Evolutionary conservation across 2,329 filamentous ascomycete genomes (phyloP).

Genomic region (Fusarium setosum): DNA sequence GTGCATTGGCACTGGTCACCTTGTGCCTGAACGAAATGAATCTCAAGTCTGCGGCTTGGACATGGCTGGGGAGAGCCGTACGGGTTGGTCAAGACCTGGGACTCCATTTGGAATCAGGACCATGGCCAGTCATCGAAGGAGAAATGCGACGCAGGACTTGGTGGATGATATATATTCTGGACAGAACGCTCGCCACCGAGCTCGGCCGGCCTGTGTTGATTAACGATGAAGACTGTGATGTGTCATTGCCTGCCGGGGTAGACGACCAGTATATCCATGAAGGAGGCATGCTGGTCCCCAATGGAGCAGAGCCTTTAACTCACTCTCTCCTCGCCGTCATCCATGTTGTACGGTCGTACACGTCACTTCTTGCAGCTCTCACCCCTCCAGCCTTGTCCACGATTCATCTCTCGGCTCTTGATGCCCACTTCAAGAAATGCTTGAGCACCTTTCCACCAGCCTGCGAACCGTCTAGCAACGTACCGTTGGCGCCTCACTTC

Average conservation of each 20-base stretch:
- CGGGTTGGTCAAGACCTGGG: slow-evolving; percentile 86
- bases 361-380: slow-evolving; percentile 77
- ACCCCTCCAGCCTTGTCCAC: slow-evolving; percentile 74
- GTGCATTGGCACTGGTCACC: slow-evolving; percentile 77
- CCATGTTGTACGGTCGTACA: slow-evolving; percentile 82
- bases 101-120: slow-evolving; percentile 79
- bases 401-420: slow-evolving; percentile 79
- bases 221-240: slow-evolving; percentile 88
- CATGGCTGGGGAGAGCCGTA: slow-evolving; percentile 84
- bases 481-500: slow-evolving; percentile 77
- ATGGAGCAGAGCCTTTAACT: slow-evolving; percentile 66
- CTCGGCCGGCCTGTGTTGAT: slow-evolving; percentile 85
- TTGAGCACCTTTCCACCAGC: slow-evolving; percentile 79
- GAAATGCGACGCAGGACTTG: slow-evolving; percentile 91
- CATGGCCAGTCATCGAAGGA: slow-evolving; percentile 79
- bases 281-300: slow-evolving; percentile 64
- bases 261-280: slow-evolving; percentile 83
- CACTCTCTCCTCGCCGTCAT: slow-evolving; percentile 83
- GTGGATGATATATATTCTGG: slow-evolving; percentile 94
- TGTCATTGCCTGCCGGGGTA: slow-evolving; percentile 79
- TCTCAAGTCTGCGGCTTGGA: slow-evolving; percentile 84
- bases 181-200: slow-evolving; percentile 84
- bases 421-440: slow-evolving; percentile 82
- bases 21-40: slow-evolving; percentile 90
- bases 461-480: slow-evolving; percentile 74